Base-by-base conservation (phyloP, 192 early-diverging fungal genomes). In the Backusella luteola region DNA sequence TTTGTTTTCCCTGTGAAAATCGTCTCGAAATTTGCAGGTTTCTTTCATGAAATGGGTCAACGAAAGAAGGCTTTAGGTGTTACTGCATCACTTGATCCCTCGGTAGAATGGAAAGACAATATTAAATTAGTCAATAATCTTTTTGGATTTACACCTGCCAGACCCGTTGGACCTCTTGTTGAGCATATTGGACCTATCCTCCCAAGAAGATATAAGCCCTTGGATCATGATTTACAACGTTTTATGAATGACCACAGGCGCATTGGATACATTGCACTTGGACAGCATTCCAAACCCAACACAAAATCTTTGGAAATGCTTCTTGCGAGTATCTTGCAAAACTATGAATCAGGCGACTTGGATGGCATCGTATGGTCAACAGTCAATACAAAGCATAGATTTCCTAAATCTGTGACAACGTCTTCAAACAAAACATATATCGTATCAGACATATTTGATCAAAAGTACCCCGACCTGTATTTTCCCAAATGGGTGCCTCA, bases 361-460 rank as follows among this genome's bases (percentile, higher is more conserved):
- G 84, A 85, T 71, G 79, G 78, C 3, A 42, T 81, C 6, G 42
- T 85, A 14, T 85, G 84, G 84, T 39, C 80, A 19, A 67, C 23
- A 21, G 21, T 32, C 26, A 41, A 39, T 14, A 44, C 21, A 4
- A 7, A 29, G 19, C 12, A 41, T 7, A 15, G 41, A 32, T 41
- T 44, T 7, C 21, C 26, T 8, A 7, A 29, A 4, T 15, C 42
- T 32, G 15, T 17, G 14, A 71, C 39, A 5, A 46, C 26, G 4
- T 46, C 26, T 9, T 63, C 56, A 14, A 29, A 63, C 9, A 63
- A 63, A 11, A 63, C 23, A 6, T 63, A 63, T 29, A 29, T 29
- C n/a, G 23, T 63, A 8, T 63, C 56, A 12, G 11, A 63, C 1
- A 11, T 63, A 63, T 29, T 63, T n/a, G 56, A 63, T 0, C 8